Conservation (phyloP, 495 filamentous ascomycete species). For the Pseudotulostoma volvatum region DNA sequence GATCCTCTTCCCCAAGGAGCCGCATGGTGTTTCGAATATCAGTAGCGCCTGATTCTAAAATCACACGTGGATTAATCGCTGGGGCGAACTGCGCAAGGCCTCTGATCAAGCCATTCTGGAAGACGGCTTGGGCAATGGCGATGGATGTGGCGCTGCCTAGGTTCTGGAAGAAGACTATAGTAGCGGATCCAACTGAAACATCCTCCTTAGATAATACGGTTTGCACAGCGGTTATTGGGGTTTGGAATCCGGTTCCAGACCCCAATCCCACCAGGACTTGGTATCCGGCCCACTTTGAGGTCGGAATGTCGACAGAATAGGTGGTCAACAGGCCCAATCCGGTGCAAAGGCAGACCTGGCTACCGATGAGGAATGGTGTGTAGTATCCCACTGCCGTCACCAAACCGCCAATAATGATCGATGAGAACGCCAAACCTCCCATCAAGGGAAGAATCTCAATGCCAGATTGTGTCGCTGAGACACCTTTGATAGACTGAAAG, state of each 20-base stretch:
- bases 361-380: too few species aligned
- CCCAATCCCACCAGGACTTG: slow-evolving; percentile 37
- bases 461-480: slow-evolving; percentile 2
- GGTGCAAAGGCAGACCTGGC: too few species aligned
- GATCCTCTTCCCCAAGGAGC: slow-evolving; percentile 5
- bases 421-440: slow-evolving; percentile 9
- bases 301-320: slow-evolving; percentile 22
- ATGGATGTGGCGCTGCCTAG: slow-evolving; percentile 53
- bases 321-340: slow-evolving; percentile 35
- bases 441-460: slow-evolving; percentile 3
- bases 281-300: slow-evolving; percentile 38
- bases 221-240: slow-evolving; percentile 36
- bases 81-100: slow-evolving; percentile 23
- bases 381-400: slow-evolving; percentile 26
- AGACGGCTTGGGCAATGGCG: slow-evolving; percentile 48
- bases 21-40: slow-evolving; percentile 32
- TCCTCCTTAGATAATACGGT: slow-evolving; percentile 26
- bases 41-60: slow-evolving; percentile 34
- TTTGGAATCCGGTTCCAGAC: slow-evolving; percentile 26
- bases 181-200: slow-evolving; percentile 32
- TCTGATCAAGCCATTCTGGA: slow-evolving; percentile 26
- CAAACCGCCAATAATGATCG: slow-evolving; percentile 12
- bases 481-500: slow-evolving; percentile 3
- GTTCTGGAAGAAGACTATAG: slow-evolving; percentile 35
- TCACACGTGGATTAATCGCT: slow-evolving; percentile 19